phyloP scores from a whole-genome alignment of 768 basidiomycete genomes.

The Suillus ampliporus region DNA sequence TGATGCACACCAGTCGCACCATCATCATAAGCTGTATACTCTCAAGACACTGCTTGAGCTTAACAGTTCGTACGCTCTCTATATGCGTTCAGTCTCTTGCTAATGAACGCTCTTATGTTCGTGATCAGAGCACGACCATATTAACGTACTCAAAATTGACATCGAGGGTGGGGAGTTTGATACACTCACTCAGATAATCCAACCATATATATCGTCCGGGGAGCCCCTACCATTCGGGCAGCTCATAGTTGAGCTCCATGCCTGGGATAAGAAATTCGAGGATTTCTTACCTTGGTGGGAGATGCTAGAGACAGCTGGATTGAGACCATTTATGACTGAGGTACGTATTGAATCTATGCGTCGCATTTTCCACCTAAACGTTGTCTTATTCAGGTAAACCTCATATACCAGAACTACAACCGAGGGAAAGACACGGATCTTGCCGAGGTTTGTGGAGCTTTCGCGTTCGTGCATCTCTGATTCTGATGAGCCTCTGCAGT shows the following conservation, averaged over 20 bases:
- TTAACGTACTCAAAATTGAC: conserved; percentile 52
- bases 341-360: conserved; percentile 18
- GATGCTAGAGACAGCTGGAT: conserved; percentile 50
- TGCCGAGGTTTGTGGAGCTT: conserved; percentile 46
- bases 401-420: conserved; percentile 65
- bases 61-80: conserved; percentile 41
- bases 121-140: conserved; percentile 38
- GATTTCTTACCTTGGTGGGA: conserved; percentile 52
- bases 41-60: conserved; percentile 49
- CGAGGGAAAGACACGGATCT: conserved; percentile 50
- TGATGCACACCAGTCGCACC: conserved; percentile 41
- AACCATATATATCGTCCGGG: conserved; percentile 40
- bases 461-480: not conserved
- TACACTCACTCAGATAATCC: conserved; percentile 45
- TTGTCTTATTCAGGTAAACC: conserved; percentile 50
- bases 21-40: conserved; percentile 48
- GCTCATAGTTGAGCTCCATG: conserved; percentile 52
- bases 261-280: conserved; percentile 40
- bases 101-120: not conserved
- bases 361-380: conserved; percentile 5
- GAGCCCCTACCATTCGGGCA: conserved; percentile 53
- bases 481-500: conserved; percentile 37
- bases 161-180: conserved; percentile 56
- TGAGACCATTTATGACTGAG: conserved; percentile 55
- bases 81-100: conserved; percentile 6